A percentile compares a stretch with the other conserved stretches of the same genome.
Evolutionary conservation across 2,329 filamentous ascomycete species (phyloP).

Genomic region (Aureobasidium sp.): DNA sequence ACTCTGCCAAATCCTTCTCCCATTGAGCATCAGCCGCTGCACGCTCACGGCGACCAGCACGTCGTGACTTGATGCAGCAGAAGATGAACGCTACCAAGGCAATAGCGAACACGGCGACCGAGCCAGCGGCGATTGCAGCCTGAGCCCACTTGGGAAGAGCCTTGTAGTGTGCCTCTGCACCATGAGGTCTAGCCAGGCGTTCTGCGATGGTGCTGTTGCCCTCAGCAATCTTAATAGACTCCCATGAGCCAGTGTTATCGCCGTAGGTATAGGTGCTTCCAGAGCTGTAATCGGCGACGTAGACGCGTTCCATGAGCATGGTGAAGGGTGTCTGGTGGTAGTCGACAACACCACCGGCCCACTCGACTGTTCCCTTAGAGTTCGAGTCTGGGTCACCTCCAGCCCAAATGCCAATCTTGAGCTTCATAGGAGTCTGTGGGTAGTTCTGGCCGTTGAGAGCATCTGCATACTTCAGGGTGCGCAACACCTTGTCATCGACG

Average conservation of each 20-base stretch:
- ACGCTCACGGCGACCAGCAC: conserved; percentile 43
- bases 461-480: conserved; percentile 48
- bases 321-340: conserved; percentile 30
- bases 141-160: conserved; percentile 41
- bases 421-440: conserved; percentile 68
- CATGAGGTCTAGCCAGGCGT: conserved; percentile 31
- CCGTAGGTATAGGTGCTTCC: conserved; percentile 34
- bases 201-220: conserved; percentile 32
- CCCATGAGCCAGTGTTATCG: conserved; percentile 33
- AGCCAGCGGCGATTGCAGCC: conserved; percentile 41
- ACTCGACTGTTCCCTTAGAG: conserved; percentile 30
- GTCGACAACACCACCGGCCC: conserved; percentile 32
- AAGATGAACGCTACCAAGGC: conserved; percentile 29
- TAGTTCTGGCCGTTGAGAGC: conserved; percentile 56
- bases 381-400: conserved; percentile 71
- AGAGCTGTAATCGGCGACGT: conserved; percentile 30
- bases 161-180: conserved; percentile 35
- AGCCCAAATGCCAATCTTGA: conserved; percentile 71
- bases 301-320: conserved; percentile 31
- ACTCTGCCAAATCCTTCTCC: conserved; percentile 33
- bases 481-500: conserved; percentile 60
- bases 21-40: conserved; percentile 42
- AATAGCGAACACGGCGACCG: conserved; percentile 35
- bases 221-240: conserved; percentile 42
- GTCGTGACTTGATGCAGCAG: conserved; percentile 46